These are phyloP conservation scores for Galerina sulciceps DNA, from an alignment of 768 basidiomycete species.

Conservation along the genomic window DNA sequence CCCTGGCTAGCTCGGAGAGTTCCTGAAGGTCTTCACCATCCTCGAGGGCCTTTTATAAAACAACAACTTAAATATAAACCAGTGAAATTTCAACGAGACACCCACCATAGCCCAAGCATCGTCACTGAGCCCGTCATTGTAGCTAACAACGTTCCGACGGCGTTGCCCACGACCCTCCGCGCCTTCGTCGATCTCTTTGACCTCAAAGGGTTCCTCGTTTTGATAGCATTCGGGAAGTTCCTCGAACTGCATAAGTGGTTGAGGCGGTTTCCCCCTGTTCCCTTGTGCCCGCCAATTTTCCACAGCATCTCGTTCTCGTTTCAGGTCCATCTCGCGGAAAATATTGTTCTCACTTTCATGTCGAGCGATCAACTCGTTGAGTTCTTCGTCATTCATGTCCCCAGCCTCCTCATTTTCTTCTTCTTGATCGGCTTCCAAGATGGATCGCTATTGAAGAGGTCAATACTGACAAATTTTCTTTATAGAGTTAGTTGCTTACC, in stretches of 20 bases:
- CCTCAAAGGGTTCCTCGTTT: conserved; percentile 79
- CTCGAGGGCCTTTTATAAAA: conserved; percentile 62
- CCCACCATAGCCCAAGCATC: conserved; percentile 89
- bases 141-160: conserved; percentile 82
- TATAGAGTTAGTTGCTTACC: conserved; percentile 48
- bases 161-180: conserved; percentile 87
- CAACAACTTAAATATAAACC: not conserved
- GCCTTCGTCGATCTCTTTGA: conserved; percentile 60
- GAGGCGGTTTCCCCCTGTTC: conserved; percentile 77
- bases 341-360: conserved; percentile 75
- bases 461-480: not conserved
- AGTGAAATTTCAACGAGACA: conserved; percentile 14
- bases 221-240: conserved; percentile 95
- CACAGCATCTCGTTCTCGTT: conserved; percentile 71
- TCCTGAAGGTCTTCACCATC: conserved; percentile 83
- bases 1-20: conserved; percentile 65
- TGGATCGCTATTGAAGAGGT: conserved; percentile 65
- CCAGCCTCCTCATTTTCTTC: conserved; percentile 90
- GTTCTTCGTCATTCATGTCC: conserved; percentile 92
- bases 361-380: conserved; percentile 91
- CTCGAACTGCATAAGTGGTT: conserved; percentile 78
- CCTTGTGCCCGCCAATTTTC: conserved; percentile 75
- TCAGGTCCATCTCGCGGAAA: conserved; percentile 83
- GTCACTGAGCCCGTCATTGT: conserved; percentile 92
- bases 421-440: conserved; percentile 88